phyloP scores from a whole-genome alignment of 805 yeast species.

The Candida andamanensis region DNA sequence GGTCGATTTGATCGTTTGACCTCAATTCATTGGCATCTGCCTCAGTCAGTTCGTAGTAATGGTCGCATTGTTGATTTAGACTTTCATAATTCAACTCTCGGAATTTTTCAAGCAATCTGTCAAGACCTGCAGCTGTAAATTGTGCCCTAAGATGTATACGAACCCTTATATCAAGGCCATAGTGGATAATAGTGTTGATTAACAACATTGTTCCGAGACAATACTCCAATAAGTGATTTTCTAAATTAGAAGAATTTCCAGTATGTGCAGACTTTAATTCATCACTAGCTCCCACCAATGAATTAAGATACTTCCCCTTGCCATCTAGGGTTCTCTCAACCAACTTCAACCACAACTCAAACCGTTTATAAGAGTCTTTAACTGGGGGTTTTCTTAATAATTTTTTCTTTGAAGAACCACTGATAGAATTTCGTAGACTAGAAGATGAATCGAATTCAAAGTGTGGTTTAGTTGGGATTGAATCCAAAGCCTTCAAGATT shows the following conservation, averaged over 20 bases:
- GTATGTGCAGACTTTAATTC: conserved; percentile 52
- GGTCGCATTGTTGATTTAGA: conserved; percentile 60
- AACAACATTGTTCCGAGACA: conserved; percentile 65
- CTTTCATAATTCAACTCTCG: conserved; percentile 51
- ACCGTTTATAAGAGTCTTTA: conserved; percentile 40
- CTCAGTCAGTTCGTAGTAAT: conserved; percentile 52
- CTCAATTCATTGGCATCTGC: conserved; percentile 48
- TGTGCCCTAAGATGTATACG: conserved; percentile 58
- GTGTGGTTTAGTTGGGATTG: conserved; percentile 34
- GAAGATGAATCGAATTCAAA: conserved; percentile 28
- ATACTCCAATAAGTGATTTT: conserved; percentile 65
- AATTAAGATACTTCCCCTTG: conserved; percentile 78
- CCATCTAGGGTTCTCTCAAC: conserved; percentile 73
- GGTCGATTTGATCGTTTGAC: conserved; percentile 26
- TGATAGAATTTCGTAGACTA: conserved; percentile 22
- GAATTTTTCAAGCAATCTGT: conserved; percentile 47
- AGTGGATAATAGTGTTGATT: conserved; percentile 55
- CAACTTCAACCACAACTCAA: conserved; percentile 66
- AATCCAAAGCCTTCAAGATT: conserved; percentile 49
- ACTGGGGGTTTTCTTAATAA: conserved; percentile 33
- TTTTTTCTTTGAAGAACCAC: conserved; percentile 25
- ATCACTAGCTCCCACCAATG: conserved; percentile 87
- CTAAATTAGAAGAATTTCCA: conserved; percentile 43
- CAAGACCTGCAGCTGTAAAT: conserved; percentile 54
- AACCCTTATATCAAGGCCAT: conserved; percentile 39